Conservation (phyloP, 306 rosid genomes). For the Oxytropis ochrocephala region DNA sequence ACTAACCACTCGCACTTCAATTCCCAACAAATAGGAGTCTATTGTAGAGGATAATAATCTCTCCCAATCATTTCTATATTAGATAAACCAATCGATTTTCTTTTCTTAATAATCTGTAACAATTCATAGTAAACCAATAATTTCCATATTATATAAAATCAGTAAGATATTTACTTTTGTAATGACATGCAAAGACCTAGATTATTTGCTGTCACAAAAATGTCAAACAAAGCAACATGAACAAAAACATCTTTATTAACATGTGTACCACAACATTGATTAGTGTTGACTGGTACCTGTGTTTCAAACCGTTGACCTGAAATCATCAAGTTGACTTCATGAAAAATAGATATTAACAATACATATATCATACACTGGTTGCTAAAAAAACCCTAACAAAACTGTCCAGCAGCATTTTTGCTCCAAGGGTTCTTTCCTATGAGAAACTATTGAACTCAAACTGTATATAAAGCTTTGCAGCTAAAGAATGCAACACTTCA, state of each 20-base stretch:
- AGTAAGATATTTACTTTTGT: too few relatives aligned
- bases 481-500: background rate
- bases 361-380: background rate
- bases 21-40: too few relatives aligned
- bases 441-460: background rate
- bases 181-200: too few relatives aligned
- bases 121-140: too few relatives aligned
- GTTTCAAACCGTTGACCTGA: background rate
- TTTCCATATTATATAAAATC: too few relatives aligned
- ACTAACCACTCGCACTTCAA: too few relatives aligned
- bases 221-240: background rate
- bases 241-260: background rate
- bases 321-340: background rate
- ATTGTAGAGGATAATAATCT: too few relatives aligned
- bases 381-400: background rate
- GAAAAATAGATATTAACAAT: background rate
- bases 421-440: background rate
- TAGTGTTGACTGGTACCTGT: background rate
- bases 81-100: too few relatives aligned
- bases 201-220: background rate
- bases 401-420: conserved; percentile 7
- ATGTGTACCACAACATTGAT: background rate
- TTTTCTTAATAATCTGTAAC: too few relatives aligned
- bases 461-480: background rate
- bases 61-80: too few relatives aligned